A percentile compares a stretch with the other conserved stretches of the same genome.
These are phyloP conservation scores for Vickermania spadyakhi DNA, from an alignment of 208 protist genomes.

Conservation along the genomic window DNA sequence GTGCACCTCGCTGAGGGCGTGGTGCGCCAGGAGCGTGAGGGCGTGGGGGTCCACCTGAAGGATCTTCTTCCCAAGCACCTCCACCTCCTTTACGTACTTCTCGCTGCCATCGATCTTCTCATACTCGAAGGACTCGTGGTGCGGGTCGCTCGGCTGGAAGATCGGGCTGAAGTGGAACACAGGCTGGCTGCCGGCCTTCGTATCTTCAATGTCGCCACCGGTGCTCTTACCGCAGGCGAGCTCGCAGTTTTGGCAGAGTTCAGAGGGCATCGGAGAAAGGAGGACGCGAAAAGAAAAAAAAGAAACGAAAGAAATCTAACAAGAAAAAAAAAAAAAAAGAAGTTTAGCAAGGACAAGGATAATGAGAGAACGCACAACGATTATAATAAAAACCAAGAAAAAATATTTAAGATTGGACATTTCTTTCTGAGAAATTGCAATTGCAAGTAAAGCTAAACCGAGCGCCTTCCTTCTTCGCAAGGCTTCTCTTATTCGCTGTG, in stretches of 20 bases:
- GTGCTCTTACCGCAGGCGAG: constrained; percentile 36
- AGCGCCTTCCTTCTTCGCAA: too few relatives aligned
- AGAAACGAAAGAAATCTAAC: neutral
- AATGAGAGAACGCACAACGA: neutral
- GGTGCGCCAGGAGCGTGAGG: constrained; percentile 74
- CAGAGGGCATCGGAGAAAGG: neutral
- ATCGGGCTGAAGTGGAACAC: constrained; percentile 79
- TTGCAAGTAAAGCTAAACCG: too few relatives aligned
- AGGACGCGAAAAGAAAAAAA: constrained; percentile 5
- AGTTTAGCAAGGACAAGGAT: neutral
- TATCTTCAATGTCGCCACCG: constrained; percentile 71
- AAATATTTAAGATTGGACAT: too few relatives aligned
- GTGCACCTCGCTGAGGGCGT: constrained; percentile 90
- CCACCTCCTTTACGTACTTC: constrained; percentile 70
- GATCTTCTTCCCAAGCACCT: constrained; percentile 57
- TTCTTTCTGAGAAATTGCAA: too few relatives aligned
- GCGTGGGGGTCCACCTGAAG: constrained; percentile 90
- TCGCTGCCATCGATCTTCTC: constrained; percentile 69
- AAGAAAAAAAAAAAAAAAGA: constrained; percentile 7
- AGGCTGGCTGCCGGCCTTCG: constrained; percentile 13
- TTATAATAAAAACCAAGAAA: neutral
- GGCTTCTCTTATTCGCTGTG: neutral
- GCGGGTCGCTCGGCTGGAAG: constrained; percentile 72
- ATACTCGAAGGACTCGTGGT: constrained; percentile 79
- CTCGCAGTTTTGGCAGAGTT: constrained; percentile 66